Evolutionary conservation across 192 early-diverging fungal species (phyloP).

Genomic region (Dispira simplex): DNA sequence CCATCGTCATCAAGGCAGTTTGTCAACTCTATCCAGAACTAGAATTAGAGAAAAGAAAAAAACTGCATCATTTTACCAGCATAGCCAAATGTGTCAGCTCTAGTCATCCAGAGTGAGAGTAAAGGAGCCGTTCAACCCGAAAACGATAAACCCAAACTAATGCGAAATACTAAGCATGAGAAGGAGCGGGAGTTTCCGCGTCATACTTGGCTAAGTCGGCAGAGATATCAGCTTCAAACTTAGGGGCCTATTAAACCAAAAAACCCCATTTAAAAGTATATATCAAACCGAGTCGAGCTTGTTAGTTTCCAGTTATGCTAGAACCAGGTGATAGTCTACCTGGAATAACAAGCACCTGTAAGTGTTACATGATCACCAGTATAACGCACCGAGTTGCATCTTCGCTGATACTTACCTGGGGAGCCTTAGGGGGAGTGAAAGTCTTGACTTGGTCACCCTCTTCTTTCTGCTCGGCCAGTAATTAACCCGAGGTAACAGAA

Average conservation of each 20-base stretch:
- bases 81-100: no score
- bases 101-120: no score
- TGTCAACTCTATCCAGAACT: no score
- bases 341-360: neutral
- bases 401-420: neutral
- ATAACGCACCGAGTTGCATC: neutral
- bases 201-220: slow-evolving; percentile 4
- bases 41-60: no score
- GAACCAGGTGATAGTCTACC: neutral
- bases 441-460: slow-evolving; percentile 9
- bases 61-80: no score
- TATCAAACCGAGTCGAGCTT: neutral
- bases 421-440: slow-evolving; percentile 6
- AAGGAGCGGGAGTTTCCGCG: neutral
- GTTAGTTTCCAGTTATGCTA: neutral
- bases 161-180: no score
- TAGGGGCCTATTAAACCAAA: slow-evolving; percentile 2
- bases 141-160: no score
- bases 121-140: no score
- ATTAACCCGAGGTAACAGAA: neutral
- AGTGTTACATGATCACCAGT: neutral
- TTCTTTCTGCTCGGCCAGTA: neutral
- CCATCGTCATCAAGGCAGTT: no score
- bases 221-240: slow-evolving; percentile 2
- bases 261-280: neutral